phyloP scores from a whole-genome alignment of 129 eudicot species.

The Solidago caesia region DNA sequence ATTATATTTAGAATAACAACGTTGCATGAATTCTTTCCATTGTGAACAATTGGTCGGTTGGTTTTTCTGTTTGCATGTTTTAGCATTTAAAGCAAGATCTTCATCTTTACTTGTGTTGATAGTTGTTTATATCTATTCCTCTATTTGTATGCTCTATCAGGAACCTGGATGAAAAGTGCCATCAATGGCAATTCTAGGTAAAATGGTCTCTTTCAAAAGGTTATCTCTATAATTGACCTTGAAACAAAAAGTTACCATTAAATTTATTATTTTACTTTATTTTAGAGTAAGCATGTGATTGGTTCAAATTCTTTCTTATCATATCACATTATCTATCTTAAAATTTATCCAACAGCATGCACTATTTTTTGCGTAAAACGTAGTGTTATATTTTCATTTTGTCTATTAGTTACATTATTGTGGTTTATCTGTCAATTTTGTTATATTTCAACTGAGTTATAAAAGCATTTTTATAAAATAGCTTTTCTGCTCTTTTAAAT shows the following conservation, averaged over 20 bases:
- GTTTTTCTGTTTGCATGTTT: not conserved
- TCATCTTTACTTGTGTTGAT: slow-evolving; percentile 4
- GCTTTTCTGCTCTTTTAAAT: slow-evolving; percentile 1
- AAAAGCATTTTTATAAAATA: not conserved
- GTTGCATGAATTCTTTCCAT: not conserved
- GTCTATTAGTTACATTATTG: slow-evolving; percentile 11
- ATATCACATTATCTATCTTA: not conserved
- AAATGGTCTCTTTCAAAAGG: slow-evolving; percentile 6
- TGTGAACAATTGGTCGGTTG: slow-evolving; percentile 1
- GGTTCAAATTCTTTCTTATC: slow-evolving; percentile 5
- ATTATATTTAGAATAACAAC: not conserved
- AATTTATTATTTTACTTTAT: not conserved
- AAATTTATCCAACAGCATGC: not conserved
- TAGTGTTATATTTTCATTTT: not conserved
- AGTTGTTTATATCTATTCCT: not conserved
- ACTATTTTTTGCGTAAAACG: not conserved
- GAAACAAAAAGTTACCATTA: slow-evolving; percentile 10
- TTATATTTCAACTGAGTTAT: slow-evolving; percentile 11
- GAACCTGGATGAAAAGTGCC: no score
- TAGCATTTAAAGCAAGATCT: not conserved
- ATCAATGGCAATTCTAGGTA: not conserved
- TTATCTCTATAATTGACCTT: not conserved
- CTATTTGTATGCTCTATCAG: not conserved
- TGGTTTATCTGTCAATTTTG: not conserved
- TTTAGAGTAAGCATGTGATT: slow-evolving; percentile 6